Evolutionary conservation across 345 rosid genomes (phyloP), one percentile per base, ranked within the genome.

Genomic region (Salix koriyanagi): DNA sequence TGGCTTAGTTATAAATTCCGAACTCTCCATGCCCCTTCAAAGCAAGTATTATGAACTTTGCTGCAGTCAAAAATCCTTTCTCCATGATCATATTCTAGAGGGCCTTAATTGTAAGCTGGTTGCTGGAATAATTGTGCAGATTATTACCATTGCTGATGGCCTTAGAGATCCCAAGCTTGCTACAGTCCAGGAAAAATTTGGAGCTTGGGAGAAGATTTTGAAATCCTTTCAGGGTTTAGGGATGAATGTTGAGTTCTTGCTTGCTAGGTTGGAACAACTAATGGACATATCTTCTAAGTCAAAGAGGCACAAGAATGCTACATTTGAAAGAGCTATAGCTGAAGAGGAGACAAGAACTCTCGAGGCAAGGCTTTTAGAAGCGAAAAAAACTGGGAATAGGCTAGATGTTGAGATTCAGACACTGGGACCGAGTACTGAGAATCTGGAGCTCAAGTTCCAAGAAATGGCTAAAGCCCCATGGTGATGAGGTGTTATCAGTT

Each of bases 41-140:
- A 41, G 32, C 66, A 87, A 85, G 77, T 85, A 87, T 67, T 84
- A 76, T 36, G 82, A 85, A 21, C 86, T 85, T 72, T 87, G 90
- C 70, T 28, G 82, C 52, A 79, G 82, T 34, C 85, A 82, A 72
- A 83, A 75, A 7, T 52, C 83, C 19, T 82, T 68, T 77, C 85
- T 87, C 60, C 90, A 84, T 26, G 82, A 78, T 23, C 36, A 75
- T 16, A 77, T 87, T 23, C 65, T 83, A 1, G 82, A 70, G 36
- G 81, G 86, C 46, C 84, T 87, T 28, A 81, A 81, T 62, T 70
- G 72, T 64, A 74, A 73, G 58, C 56, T 84, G 66, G 76, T 28
- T 28, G 79, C 77, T 8, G 89, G 84, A 62, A 76, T 83, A 42
- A 78, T 81, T 15, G 48, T 44, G 0, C 78, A 77, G 64, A 77